Evolutionary conservation across 805 yeast species (phyloP).

Genomic region (Kregervanrija pseudodelftensis): DNA sequence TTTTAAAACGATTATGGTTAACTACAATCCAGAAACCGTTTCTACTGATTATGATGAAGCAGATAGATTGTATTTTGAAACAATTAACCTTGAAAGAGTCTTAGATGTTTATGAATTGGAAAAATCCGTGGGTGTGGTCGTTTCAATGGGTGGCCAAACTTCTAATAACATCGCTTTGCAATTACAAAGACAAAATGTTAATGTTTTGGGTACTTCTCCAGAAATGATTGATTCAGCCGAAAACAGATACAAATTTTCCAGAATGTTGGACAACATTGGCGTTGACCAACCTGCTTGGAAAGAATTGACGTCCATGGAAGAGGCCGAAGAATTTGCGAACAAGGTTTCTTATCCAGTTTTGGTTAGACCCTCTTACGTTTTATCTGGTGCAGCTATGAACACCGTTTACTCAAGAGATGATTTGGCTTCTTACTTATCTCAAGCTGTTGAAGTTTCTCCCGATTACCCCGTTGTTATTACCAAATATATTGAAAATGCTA

Average conservation of each 20-base stretch:
- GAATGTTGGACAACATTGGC: conserved; percentile 93
- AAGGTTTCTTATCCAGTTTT: conserved; percentile 89
- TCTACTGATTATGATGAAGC: conserved; percentile 99
- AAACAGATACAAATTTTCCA: conserved; percentile 94
- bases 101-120: conserved; percentile 92
- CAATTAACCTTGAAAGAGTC: conserved; percentile 88
- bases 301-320: conserved; percentile 86
- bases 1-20: conserved; percentile 89
- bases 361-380: conserved; percentile 95
- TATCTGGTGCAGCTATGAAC: conserved; percentile 99
- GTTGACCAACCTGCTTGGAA: conserved; percentile 99
- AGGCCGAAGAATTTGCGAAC: conserved; percentile 89
- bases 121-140: conserved; percentile 83
- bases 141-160: conserved; percentile 98
- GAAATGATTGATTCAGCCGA: conserved; percentile 98
- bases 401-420: conserved; percentile 89
- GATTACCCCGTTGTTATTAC: conserved; percentile 98
- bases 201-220: conserved; percentile 94
- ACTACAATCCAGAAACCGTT: conserved; percentile 97
- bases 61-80: conserved; percentile 93
- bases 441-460: conserved; percentile 96
- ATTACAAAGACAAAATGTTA: conserved; percentile 88
- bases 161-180: conserved; percentile 94
- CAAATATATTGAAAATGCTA: conserved; percentile 92
- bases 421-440: conserved; percentile 76